phyloP scores from a whole-genome alignment of 1,284 basidiomycete genomes.

The Leccinum huronense region DNA sequence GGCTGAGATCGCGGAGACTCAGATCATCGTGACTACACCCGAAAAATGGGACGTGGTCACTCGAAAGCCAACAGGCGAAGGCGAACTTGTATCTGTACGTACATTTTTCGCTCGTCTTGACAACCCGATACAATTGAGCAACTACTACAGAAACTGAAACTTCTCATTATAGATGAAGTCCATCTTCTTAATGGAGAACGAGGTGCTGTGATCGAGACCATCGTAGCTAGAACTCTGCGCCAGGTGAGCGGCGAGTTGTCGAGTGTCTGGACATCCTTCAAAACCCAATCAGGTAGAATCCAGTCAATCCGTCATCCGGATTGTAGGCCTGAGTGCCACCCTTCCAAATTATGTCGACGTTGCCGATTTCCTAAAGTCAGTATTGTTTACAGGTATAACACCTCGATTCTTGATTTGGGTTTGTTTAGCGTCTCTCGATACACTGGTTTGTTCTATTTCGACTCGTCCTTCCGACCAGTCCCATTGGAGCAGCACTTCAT shows the following conservation, averaged over 20 bases:
- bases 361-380: slow-evolving; percentile 87
- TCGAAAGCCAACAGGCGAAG: slow-evolving; percentile 94
- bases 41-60: slow-evolving; percentile 99
- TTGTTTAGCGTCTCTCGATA: slow-evolving; percentile 76
- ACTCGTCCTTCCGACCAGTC: slow-evolving; percentile 95
- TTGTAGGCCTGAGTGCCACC: slow-evolving; percentile 97
- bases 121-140: slow-evolving; percentile 6
- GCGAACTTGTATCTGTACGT: slow-evolving; percentile 86
- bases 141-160: slow-evolving; percentile 73
- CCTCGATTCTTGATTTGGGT: slow-evolving; percentile 5
- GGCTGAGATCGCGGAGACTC: slow-evolving; percentile 92
- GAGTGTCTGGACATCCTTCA: not conserved
- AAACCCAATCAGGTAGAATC: slow-evolving; percentile 76
- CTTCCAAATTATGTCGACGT: slow-evolving; percentile 98
- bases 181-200: slow-evolving; percentile 98
- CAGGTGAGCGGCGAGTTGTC: slow-evolving; percentile 51
- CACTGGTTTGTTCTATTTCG: slow-evolving; percentile 97
- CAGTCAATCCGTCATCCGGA: slow-evolving; percentile 95
- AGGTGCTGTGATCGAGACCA: slow-evolving; percentile 98
- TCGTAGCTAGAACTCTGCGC: slow-evolving; percentile 93
- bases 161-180: slow-evolving; percentile 98
- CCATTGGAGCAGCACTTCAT: slow-evolving; percentile 98
- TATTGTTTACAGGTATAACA: not conserved
- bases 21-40: slow-evolving; percentile 98
- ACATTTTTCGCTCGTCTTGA: not conserved